These are phyloP conservation scores for Metarhizium anisopliae DNA, from an alignment of 2,329 filamentous ascomycete genomes.

Conservation along the genomic window DNA sequence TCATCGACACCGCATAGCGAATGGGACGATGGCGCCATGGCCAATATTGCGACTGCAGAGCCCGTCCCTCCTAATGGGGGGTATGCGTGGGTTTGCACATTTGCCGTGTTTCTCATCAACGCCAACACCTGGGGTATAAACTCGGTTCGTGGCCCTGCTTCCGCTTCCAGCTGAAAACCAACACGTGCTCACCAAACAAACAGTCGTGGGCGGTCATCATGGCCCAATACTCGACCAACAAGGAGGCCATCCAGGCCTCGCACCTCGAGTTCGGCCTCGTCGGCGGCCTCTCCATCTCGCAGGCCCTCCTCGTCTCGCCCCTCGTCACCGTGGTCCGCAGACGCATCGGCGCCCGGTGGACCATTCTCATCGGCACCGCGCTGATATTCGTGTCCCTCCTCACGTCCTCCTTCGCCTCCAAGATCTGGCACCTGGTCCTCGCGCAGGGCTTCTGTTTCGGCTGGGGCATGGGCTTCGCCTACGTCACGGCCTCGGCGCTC, in stretches of 20 bases:
- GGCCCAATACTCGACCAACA: conserved; percentile 42
- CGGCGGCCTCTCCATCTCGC: conserved; percentile 45
- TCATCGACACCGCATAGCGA: not conserved
- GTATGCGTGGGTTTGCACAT: conserved; percentile 33
- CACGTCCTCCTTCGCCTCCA: conserved; percentile 39
- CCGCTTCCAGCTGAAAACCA: not conserved
- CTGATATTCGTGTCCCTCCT: conserved; percentile 43
- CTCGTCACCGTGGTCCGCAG: conserved; percentile 18
- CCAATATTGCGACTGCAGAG: not conserved
- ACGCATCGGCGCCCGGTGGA: conserved; percentile 21
- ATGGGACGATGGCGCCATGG: not conserved
- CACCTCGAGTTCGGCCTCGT: conserved; percentile 50
- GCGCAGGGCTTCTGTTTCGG: conserved; percentile 52
- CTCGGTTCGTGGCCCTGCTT: conserved; percentile 15
- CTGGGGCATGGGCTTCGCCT: conserved; percentile 51
- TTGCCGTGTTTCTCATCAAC: conserved; percentile 23
- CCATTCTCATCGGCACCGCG: conserved; percentile 42
- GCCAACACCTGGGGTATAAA: conserved; percentile 32
- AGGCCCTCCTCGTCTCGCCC: conserved; percentile 31
- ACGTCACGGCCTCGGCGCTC: conserved; percentile 45
- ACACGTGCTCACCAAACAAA: not conserved
- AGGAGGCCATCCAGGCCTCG: conserved; percentile 41
- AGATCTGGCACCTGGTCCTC: conserved; percentile 53
- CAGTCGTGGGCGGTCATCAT: conserved; percentile 46
- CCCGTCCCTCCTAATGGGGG: conserved; percentile 34